A percentile compares a stretch with the other conserved stretches of the same genome.
phyloP scores from a whole-genome alignment of 805 yeast species.

The Citeromyces nyonsensis region DNA sequence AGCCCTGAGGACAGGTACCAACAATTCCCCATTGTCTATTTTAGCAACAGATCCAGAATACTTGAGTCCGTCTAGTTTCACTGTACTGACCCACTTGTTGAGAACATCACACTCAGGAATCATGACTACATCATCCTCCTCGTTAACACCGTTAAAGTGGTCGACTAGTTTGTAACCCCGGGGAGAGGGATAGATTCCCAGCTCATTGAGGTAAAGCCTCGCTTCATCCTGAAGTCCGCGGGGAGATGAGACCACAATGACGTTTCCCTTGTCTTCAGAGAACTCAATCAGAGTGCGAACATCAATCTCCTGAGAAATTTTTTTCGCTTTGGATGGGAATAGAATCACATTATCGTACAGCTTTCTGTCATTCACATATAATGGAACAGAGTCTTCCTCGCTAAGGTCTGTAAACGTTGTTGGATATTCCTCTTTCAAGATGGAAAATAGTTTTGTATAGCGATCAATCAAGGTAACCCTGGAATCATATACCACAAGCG shows the following conservation, averaged over 20 bases:
- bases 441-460: slow-evolving; percentile 10
- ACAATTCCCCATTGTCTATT: slow-evolving; percentile 48
- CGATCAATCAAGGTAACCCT: slow-evolving; percentile 1
- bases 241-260: slow-evolving; percentile 46
- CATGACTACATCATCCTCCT: slow-evolving; percentile 6
- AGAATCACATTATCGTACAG: slow-evolving; percentile 40
- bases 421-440: slow-evolving; percentile 6
- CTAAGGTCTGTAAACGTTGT: slow-evolving; percentile 9
- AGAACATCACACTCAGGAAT: slow-evolving; percentile 11
- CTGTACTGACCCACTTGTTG: slow-evolving; percentile 12
- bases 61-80: slow-evolving; percentile 3
- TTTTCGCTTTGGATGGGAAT: slow-evolving; percentile 38
- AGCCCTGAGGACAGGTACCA: slow-evolving; percentile 59
- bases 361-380: slow-evolving; percentile 26
- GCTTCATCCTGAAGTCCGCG: slow-evolving; percentile 41
- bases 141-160: slow-evolving; percentile 31
- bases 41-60: slow-evolving; percentile 50
- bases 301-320: slow-evolving; percentile 20
- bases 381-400: slow-evolving; percentile 8
- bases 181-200: slow-evolving; percentile 79
- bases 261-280: slow-evolving; percentile 56
- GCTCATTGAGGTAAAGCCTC: slow-evolving; percentile 53
- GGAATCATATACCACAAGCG: slow-evolving; percentile 4
- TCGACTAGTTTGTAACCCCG: slow-evolving; percentile 50
- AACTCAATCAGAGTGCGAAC: slow-evolving; percentile 40